These are phyloP conservation scores for Aureobasidium mangrovei DNA, from an alignment of 2,329 filamentous ascomycete species.

Conservation along the genomic window DNA sequence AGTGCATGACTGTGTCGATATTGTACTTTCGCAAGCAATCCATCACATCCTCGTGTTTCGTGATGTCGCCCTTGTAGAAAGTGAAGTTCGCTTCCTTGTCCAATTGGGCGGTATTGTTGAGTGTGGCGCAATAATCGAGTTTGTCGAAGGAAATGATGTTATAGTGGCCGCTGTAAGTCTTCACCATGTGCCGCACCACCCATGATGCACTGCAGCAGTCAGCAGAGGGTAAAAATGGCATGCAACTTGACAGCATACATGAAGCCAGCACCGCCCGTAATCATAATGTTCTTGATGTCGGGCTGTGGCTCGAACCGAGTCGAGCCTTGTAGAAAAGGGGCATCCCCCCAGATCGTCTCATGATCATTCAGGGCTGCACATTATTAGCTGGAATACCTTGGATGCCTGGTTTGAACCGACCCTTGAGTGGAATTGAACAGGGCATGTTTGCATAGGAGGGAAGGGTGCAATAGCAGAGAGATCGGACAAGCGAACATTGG, in stretches of 20 bases:
- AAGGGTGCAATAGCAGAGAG: background rate
- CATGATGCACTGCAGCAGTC: conserved; percentile 57
- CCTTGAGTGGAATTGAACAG: background rate
- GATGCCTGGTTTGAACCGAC: background rate
- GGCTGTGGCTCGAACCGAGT: conserved; percentile 61
- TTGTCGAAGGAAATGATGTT: conserved; percentile 79
- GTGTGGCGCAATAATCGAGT: conserved; percentile 70
- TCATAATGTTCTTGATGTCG: conserved; percentile 70
- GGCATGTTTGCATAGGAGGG: background rate
- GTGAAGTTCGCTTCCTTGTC: conserved; percentile 62
- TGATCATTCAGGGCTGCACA: background rate
- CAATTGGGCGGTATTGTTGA: conserved; percentile 68
- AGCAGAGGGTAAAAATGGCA: conserved; percentile 1
- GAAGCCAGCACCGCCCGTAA: conserved; percentile 78
- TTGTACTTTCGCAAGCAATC: conserved; percentile 61
- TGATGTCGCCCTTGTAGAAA: conserved; percentile 74
- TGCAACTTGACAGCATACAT: conserved; percentile 48
- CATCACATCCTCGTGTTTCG: conserved; percentile 59
- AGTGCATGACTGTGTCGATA: conserved; percentile 75
- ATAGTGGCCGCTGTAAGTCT: conserved; percentile 66
- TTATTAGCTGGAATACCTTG: background rate
- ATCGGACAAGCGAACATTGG: background rate
- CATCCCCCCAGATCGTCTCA: conserved; percentile 56
- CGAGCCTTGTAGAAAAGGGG: conserved; percentile 59
- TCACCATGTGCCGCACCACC: conserved; percentile 68